Evolutionary conservation across 2,329 filamentous ascomycete species (phyloP), one percentile per base, ranked within the genome.

Genomic region (Cordyceps tenuipes): DNA sequence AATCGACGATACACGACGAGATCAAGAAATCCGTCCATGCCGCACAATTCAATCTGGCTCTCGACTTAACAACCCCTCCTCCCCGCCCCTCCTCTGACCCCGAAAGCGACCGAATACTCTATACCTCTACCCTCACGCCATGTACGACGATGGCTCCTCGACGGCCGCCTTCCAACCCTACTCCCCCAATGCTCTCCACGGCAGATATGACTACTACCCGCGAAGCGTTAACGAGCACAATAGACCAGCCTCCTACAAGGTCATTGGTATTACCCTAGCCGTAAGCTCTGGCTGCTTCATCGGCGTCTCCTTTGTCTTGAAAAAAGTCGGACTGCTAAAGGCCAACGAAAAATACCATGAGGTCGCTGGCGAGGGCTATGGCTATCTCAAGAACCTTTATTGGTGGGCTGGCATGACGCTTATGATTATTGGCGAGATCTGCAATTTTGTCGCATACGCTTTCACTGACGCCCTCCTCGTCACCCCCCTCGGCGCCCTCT

Each of bases 271-370:
- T 63, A 80, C 85, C 23, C 79, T 99, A 41, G 94, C 94, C 17
- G 82, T 97, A 62, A 85, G 86, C 36, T 97, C 93, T 0, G 94
- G 94, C 47, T 72, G 90, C 61, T 97, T 97, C 72, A 99, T 99
- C 70, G 94, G 94, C 59, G 82, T 88, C 15, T 97, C 93, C 0
- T 99, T 97, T 72, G 92, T 97, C 31, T 76, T 99, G 69, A 97
- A 97, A 76, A 99, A 99, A 77, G 81, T 90, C 62, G 94, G 94
- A 5, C 76, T 99, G 66, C 80, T 99, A 63, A 91, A 86, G 72
- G 93, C 94, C 55, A 99, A 97, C 74, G 86, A 90, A 67, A 97
- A 97, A 73, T 97, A 97, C 78, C 89, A 96, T 63, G 91, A 97
- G 75, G 90, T 90, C 65, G 92, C 94, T 0, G 94, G 94, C 62